A percentile compares a stretch with the other conserved stretches of the same genome.
Evolutionary conservation across 2,329 filamentous ascomycete genomes (phyloP).

Genomic region (Xylariales sp.): DNA sequence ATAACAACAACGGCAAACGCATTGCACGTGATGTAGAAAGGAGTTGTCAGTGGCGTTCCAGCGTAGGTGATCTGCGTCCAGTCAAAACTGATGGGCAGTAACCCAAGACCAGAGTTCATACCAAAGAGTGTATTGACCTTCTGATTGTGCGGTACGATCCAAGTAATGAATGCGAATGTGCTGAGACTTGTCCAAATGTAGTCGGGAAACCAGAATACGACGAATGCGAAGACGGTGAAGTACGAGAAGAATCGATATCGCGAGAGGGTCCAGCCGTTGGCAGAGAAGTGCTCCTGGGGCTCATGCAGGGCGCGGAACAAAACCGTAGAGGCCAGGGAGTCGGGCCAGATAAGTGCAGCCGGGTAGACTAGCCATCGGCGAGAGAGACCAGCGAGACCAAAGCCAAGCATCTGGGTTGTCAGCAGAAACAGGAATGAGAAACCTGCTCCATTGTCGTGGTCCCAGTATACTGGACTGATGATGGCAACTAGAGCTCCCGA

Average conservation of each 20-base stretch:
- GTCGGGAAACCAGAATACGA: slow-evolving; percentile 20
- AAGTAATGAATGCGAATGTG: slow-evolving; percentile 20
- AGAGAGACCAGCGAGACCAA: slow-evolving; percentile 29
- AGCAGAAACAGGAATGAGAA: slow-evolving; percentile 28
- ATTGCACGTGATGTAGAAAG: slow-evolving; percentile 27
- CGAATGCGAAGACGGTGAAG: slow-evolving; percentile 23
- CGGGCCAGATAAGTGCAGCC: slow-evolving; percentile 30
- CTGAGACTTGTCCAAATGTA: slow-evolving; percentile 18
- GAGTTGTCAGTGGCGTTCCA: slow-evolving; percentile 22
- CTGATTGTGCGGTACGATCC: slow-evolving; percentile 15
- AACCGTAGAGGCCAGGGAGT: slow-evolving; percentile 28
- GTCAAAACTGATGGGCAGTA: slow-evolving; percentile 27
- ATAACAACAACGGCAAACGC: slow-evolving; percentile 23
- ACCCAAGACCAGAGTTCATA: slow-evolving; percentile 14
- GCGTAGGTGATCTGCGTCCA: slow-evolving; percentile 30
- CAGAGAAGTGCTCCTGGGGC: slow-evolving; percentile 21
- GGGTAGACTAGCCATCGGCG: slow-evolving; percentile 31
- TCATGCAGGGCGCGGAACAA: slow-evolving; percentile 30
- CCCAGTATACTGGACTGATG: slow-evolving; percentile 29
- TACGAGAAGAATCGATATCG: slow-evolving; percentile 30
- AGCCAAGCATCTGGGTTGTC: slow-evolving; percentile 27
- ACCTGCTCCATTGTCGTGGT: slow-evolving; percentile 26
- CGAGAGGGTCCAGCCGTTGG: slow-evolving; percentile 30
- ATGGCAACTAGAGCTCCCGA: slow-evolving; percentile 25
- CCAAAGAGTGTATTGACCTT: slow-evolving; percentile 18